phyloP scores from a whole-genome alignment of 208 protist genomes.

The Crithidia acanthocephali region DNA sequence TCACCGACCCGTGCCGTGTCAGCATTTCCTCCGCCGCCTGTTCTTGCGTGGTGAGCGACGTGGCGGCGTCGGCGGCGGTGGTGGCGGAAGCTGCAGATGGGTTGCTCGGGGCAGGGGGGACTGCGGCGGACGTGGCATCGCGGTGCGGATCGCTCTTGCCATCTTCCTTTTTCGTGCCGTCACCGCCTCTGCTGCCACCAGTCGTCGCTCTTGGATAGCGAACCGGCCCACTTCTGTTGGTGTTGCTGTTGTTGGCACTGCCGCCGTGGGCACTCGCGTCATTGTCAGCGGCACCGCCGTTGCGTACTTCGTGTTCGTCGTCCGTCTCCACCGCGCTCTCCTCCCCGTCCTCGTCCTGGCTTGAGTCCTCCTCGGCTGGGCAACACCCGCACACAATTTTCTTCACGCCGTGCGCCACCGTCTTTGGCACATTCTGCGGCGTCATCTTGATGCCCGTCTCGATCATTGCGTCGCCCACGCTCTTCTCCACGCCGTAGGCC shows the following conservation, averaged over 20 bases:
- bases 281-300: background rate
- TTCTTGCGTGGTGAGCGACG: background rate
- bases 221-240: background rate
- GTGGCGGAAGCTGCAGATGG: background rate
- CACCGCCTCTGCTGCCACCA: background rate
- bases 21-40: constrained; percentile 9
- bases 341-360: constrained; percentile 21
- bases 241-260: background rate
- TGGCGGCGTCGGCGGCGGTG: no score
- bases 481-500: constrained; percentile 54
- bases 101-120: background rate
- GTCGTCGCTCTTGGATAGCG: background rate
- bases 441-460: constrained; percentile 39
- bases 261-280: no score
- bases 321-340: constrained; percentile 3
- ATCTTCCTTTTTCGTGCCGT: background rate
- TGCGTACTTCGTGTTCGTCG: background rate
- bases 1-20: background rate
- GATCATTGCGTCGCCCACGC: constrained; percentile 30
- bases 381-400: constrained; percentile 47
- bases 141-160: background rate
- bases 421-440: constrained; percentile 38
- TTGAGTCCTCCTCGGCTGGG: constrained; percentile 28
- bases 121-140: constrained; percentile 5
- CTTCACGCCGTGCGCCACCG: constrained; percentile 37